These are phyloP conservation scores for Aspergillus calidoustus DNA, from an alignment of 2,329 filamentous ascomycete genomes.

Conservation along the genomic window DNA sequence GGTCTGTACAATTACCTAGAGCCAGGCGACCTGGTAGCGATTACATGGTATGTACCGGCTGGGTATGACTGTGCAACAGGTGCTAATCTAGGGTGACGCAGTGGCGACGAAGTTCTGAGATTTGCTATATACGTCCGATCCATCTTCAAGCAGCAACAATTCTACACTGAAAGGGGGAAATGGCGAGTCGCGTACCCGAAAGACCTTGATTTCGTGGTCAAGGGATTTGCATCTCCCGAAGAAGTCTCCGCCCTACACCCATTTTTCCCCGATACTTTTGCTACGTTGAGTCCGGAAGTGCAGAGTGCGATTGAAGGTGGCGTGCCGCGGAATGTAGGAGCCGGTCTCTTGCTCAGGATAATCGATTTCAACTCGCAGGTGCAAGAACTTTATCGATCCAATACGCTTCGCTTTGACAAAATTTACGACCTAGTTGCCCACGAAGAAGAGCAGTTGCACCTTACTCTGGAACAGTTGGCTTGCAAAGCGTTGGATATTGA, in stretches of 20 bases:
- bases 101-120: constrained; percentile 33
- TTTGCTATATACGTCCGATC: constrained; percentile 49
- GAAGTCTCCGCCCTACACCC: constrained; percentile 54
- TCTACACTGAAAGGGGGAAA: constrained; percentile 49
- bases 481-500: constrained; percentile 38
- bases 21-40: constrained; percentile 47
- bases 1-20: constrained; percentile 37
- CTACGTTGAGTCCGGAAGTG: constrained; percentile 33
- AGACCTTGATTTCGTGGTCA: constrained; percentile 54
- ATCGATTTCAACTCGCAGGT: constrained; percentile 39
- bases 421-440: constrained; percentile 46
- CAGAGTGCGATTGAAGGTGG: constrained; percentile 47
- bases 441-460: constrained; percentile 36
- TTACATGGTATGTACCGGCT: constrained; percentile 32
- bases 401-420: constrained; percentile 40
- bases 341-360: constrained; percentile 41
- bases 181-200: constrained; percentile 45
- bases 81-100: constrained; percentile 10
- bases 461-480: constrained; percentile 45
- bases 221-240: constrained; percentile 52
- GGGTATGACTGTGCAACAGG: not conserved
- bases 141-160: constrained; percentile 47
- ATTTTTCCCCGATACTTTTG: constrained; percentile 52
- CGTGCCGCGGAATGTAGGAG: constrained; percentile 44
- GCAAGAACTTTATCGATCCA: constrained; percentile 39